These are phyloP conservation scores for Nannizziopsis barbatae DNA, from an alignment of 2,329 filamentous ascomycete species.

Conservation along the genomic window DNA sequence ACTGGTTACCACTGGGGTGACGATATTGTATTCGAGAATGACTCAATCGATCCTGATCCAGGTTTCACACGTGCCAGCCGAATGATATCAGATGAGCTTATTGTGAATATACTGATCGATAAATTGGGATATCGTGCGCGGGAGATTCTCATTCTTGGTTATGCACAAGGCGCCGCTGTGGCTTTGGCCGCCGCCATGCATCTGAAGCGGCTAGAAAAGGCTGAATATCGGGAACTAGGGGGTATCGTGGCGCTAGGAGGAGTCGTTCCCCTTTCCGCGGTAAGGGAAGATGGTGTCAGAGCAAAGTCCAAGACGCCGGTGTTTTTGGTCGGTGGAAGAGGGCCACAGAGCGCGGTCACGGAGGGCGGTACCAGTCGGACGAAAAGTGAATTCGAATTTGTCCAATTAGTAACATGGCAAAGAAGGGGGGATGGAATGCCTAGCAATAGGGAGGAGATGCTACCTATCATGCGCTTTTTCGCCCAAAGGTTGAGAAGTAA, in stretches of 20 bases:
- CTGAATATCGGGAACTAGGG: slow-evolving; percentile 22
- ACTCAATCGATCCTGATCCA: slow-evolving; percentile 50
- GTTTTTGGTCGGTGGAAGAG: slow-evolving; percentile 32
- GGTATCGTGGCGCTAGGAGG: slow-evolving; percentile 37
- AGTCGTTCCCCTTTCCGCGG: slow-evolving; percentile 28
- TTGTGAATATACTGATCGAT: slow-evolving; percentile 42
- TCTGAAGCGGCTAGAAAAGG: slow-evolving; percentile 21
- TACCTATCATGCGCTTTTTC: slow-evolving; percentile 76
- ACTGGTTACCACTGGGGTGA: slow-evolving; percentile 61
- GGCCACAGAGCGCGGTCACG: slow-evolving; percentile 42
- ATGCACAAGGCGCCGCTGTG: slow-evolving; percentile 55
- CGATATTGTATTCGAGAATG: slow-evolving; percentile 48
- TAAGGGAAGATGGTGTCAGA: slow-evolving; percentile 16
- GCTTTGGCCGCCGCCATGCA: slow-evolving; percentile 47
- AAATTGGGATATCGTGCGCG: slow-evolving; percentile 49
- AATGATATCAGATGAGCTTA: slow-evolving; percentile 42
- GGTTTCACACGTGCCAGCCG: slow-evolving; percentile 44
- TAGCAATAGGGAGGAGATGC: slow-evolving; percentile 68
- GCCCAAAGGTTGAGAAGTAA: slow-evolving; percentile 34
- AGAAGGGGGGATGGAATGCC: slow-evolving; percentile 74
- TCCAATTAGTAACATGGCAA: slow-evolving; percentile 58
- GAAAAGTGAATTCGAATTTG: slow-evolving; percentile 54
- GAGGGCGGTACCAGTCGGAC: slow-evolving; percentile 53
- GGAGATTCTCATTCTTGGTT: slow-evolving; percentile 55
- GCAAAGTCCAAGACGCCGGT: slow-evolving; percentile 33